Conservation (phyloP, 2,329 filamentous ascomycete species). For the Apiospora phragmitis region DNA sequence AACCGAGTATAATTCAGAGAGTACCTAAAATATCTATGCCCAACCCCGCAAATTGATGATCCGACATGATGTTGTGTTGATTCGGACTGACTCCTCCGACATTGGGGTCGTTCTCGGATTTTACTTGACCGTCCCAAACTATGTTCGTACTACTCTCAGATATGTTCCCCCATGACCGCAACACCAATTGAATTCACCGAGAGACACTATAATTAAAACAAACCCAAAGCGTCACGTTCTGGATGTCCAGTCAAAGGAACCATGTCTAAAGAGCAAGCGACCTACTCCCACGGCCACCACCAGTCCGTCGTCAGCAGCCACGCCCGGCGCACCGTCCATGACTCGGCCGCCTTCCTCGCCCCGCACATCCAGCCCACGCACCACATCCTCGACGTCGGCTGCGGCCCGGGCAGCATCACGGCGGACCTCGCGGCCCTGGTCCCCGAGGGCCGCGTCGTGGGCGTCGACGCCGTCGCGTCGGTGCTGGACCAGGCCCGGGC, state of each 20-base stretch:
- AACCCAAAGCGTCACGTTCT: neutral
- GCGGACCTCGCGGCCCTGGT: slow-evolving; percentile 38
- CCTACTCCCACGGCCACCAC: slow-evolving; percentile 21
- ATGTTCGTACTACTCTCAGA: neutral
- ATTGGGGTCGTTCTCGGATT: neutral
- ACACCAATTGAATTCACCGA: neutral
- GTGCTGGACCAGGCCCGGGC: slow-evolving; percentile 19
- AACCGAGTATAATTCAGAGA: no score
- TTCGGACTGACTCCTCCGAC: neutral
- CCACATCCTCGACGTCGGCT: slow-evolving; percentile 43
- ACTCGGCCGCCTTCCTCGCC: slow-evolving; percentile 30
- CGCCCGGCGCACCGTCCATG: slow-evolving; percentile 22
- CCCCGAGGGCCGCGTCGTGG: slow-evolving; percentile 38
- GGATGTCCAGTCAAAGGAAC: neutral
- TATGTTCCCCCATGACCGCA: neutral
- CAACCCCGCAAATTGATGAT: neutral
- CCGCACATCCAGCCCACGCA: slow-evolving; percentile 35
- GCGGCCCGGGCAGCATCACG: slow-evolving; percentile 44
- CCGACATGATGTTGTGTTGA: neutral
- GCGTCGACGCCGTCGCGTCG: slow-evolving; percentile 25
- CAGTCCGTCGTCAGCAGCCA: slow-evolving; percentile 22
- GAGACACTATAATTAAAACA: neutral
- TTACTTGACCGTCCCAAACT: neutral
- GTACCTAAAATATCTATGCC: neutral
- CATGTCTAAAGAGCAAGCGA: slow-evolving; percentile 9